A percentile compares a stretch with the other conserved stretches of the same genome.
These are phyloP conservation scores for Neurospora sp. DNA, from an alignment of 495 filamentous ascomycete genomes.

Conservation along the genomic window DNA sequence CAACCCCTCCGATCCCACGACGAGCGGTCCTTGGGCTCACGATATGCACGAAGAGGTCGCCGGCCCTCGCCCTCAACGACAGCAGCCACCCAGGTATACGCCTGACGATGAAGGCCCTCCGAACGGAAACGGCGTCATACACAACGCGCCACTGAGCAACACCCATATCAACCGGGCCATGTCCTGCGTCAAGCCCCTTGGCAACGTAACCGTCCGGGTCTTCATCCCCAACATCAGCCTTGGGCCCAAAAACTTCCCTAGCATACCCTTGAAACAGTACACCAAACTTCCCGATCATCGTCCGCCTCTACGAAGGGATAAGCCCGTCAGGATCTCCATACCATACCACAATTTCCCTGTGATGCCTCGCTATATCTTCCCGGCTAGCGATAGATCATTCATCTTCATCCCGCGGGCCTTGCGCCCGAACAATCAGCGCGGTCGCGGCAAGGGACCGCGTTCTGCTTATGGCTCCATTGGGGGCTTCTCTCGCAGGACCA, in stretches of 20 bases:
- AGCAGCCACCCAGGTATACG: constrained; percentile 24
- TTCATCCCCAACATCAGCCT: constrained; percentile 61
- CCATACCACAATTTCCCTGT: constrained; percentile 47
- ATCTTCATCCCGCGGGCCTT: constrained; percentile 95
- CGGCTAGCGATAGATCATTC: constrained; percentile 80
- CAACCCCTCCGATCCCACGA: constrained; percentile 43
- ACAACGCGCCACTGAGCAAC: constrained; percentile 30
- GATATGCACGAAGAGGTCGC: constrained; percentile 86
- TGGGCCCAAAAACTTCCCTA: constrained; percentile 56
- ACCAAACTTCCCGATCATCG: constrained; percentile 91
- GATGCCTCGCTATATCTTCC: constrained; percentile 80
- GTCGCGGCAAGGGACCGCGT: constrained; percentile 56
- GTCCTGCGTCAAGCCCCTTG: constrained; percentile 50
- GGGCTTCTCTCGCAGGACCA: constrained; percentile 62
- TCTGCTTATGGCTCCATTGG: constrained; percentile 56
- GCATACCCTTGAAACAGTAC: constrained; percentile 72
- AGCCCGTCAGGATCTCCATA: constrained; percentile 89
- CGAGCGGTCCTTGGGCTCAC: constrained; percentile 77
- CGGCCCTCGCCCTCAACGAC: constrained; percentile 27
- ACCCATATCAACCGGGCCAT: constrained; percentile 48
- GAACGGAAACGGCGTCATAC: constrained; percentile 37
- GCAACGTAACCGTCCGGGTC: constrained; percentile 76
- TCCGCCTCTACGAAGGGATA: constrained; percentile 89
- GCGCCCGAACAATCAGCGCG: constrained; percentile 81
- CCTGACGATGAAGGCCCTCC: constrained; percentile 32